These are phyloP conservation scores for Porphyrellus cyaneotinctus DNA, from an alignment of 768 basidiomycete genomes.

Conservation along the genomic window DNA sequence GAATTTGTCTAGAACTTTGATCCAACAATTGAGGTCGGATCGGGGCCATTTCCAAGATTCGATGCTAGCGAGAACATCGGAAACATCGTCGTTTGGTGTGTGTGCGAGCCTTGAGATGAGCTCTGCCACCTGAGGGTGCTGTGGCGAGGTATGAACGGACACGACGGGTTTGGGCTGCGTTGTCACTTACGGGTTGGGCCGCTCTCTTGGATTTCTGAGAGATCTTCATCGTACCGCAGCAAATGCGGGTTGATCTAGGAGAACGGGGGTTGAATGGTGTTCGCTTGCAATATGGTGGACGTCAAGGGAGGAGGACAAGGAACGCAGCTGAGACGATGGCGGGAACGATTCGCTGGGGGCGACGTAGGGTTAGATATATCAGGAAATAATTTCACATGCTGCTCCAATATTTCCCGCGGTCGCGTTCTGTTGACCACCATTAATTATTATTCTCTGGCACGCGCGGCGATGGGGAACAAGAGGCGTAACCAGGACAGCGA, in stretches of 20 bases:
- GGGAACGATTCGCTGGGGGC: constrained; percentile 14
- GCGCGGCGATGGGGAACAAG: constrained; percentile 9
- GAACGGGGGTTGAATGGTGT: constrained; percentile 4
- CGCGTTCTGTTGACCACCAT: neutral
- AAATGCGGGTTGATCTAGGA: constrained; percentile 32
- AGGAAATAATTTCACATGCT: constrained; percentile 27
- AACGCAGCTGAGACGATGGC: neutral
- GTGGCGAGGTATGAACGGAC: constrained; percentile 4
- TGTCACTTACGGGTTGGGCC: constrained; percentile 63
- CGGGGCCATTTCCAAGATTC: constrained; percentile 91
- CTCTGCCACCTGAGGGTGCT: constrained; percentile 79
- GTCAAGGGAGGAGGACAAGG: constrained; percentile 14
- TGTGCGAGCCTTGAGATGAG: constrained; percentile 68
- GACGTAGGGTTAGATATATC: constrained; percentile 30
- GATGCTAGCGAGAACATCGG: constrained; percentile 61
- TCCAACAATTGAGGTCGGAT: constrained; percentile 96
- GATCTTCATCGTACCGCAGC: constrained; percentile 80
- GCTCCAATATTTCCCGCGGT: constrained; percentile 5
- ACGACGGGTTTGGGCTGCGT: neutral
- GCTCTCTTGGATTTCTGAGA: constrained; percentile 80
- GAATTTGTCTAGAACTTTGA: constrained; percentile 92
- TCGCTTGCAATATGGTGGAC: constrained; percentile 4
- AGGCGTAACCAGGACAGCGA: constrained; percentile 21
- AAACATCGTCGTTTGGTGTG: constrained; percentile 68
- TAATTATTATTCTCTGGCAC: neutral